Conservation (phyloP, 345 rosid species). For the Camelina hispida region DNA sequence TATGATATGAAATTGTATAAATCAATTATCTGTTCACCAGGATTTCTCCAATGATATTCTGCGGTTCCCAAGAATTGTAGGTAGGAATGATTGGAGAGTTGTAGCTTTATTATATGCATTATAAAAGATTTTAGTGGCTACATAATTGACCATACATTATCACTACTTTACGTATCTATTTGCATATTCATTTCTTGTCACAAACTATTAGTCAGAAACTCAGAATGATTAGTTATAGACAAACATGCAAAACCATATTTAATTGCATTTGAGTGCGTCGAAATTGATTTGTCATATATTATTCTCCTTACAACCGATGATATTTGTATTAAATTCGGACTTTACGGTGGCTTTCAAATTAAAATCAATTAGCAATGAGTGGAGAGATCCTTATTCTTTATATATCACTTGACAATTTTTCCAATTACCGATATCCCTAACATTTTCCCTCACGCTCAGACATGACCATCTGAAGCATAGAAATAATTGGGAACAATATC, state of each 20-base stretch:
- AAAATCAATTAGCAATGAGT: too few relatives aligned
- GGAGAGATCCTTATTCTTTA: too few relatives aligned
- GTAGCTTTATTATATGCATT: slow-evolving; percentile 3
- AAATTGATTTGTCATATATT: not conserved
- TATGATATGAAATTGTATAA: not conserved
- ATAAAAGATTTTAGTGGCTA: not conserved
- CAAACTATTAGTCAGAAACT: not conserved
- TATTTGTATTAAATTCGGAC: too few relatives aligned
- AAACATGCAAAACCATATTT: not conserved
- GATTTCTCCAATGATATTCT: slow-evolving; percentile 3
- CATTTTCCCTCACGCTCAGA: too few relatives aligned
- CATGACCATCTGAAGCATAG: too few relatives aligned
- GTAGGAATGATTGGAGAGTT: not conserved
- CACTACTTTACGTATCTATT: not conserved
- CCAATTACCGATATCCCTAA: too few relatives aligned
- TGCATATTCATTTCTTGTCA: not conserved
- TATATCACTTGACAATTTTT: too few relatives aligned
- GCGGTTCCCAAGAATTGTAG: slow-evolving; percentile 5
- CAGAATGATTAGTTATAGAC: not conserved
- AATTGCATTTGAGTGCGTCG: not conserved
- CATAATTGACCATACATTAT: not conserved
- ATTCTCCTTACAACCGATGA: too few relatives aligned
- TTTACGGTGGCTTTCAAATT: too few relatives aligned
- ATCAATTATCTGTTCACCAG: not conserved
- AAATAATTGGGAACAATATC: too few relatives aligned